phyloP scores from a whole-genome alignment of 371 early-diverging fungal genomes.

The Apophysomyces variabilis region DNA sequence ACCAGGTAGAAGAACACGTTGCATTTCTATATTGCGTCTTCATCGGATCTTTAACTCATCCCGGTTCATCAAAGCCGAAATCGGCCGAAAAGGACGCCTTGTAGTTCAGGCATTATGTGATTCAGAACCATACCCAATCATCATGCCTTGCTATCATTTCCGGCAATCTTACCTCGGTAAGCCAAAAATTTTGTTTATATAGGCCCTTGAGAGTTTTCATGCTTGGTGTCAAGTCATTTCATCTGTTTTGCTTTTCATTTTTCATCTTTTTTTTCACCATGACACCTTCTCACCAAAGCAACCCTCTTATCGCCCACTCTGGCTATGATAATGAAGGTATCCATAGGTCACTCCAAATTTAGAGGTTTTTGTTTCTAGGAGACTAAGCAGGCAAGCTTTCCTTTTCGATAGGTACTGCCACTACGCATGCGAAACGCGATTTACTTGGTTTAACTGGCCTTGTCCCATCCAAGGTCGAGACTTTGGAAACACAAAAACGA shows the following conservation, averaged over 20 bases:
- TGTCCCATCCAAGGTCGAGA: conserved; percentile 72
- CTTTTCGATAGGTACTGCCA: conserved; percentile 50
- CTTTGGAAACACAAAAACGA: conserved; percentile 71
- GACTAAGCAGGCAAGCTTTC: too few species aligned
- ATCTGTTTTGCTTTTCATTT: neutral
- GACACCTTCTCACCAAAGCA: neutral
- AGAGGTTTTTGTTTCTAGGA: neutral
- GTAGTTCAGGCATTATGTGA: neutral
- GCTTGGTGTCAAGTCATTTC: conserved; percentile 6
- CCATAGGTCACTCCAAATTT: neutral
- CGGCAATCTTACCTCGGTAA: conserved; percentile 6
- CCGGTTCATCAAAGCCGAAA: conserved; percentile 9
- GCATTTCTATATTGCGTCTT: neutral
- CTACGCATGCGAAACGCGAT: conserved; percentile 47
- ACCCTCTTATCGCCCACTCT: neutral
- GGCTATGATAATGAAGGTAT: conserved; percentile 31
- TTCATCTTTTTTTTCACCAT: neutral
- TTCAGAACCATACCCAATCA: conserved; percentile 2
- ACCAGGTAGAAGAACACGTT: neutral
- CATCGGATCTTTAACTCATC: conserved; percentile 10
- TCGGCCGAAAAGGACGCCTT: neutral
- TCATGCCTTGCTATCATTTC: conserved; percentile 4
- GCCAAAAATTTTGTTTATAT: conserved; percentile 1
- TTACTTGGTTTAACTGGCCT: conserved; percentile 69
- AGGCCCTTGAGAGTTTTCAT: conserved; percentile 3